Percentiles rank a stretch among this genome's conserved stretches.
phyloP scores from a whole-genome alignment of 1,284 basidiomycete genomes.

The Moesziomyces antarcticus region DNA sequence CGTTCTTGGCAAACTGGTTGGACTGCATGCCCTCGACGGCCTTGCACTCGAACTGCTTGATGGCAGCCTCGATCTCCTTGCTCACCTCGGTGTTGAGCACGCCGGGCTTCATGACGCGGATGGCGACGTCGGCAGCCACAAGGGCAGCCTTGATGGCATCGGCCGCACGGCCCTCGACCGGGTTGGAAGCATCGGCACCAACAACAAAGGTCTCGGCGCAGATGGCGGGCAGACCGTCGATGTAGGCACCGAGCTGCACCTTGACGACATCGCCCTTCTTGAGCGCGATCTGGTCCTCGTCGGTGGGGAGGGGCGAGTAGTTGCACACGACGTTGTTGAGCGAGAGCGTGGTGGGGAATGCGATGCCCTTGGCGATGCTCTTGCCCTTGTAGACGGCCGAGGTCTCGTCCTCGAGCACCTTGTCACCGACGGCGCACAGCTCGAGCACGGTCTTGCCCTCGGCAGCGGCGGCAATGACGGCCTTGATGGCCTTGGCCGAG shows the following conservation, averaged over 20 bases:
- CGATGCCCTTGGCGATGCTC: slow-evolving; percentile 85
- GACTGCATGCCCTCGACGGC: slow-evolving; percentile 76
- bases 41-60: slow-evolving; percentile 67
- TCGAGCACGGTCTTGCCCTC: slow-evolving; percentile 90
- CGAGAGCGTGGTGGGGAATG: slow-evolving; percentile 92
- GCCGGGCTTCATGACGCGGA: slow-evolving; percentile 72
- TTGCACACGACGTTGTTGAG: slow-evolving; percentile 79
- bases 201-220: slow-evolving; percentile 78
- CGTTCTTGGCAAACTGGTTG: slow-evolving; percentile 95
- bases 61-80: slow-evolving; percentile 81
- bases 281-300: slow-evolving; percentile 74
- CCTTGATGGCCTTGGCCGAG: slow-evolving; percentile 84
- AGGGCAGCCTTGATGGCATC: slow-evolving; percentile 94
- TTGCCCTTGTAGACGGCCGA: slow-evolving; percentile 82
- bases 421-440: slow-evolving; percentile 91
- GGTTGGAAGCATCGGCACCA: slow-evolving; percentile 78
- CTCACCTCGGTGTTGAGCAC: slow-evolving; percentile 96
- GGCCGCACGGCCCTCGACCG: slow-evolving; percentile 84
- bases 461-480: slow-evolving; percentile 68
- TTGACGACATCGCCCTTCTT: slow-evolving; percentile 94
- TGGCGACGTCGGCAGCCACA: slow-evolving; percentile 87
- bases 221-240: slow-evolving; percentile 89
- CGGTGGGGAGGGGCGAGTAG: slow-evolving; percentile 73
- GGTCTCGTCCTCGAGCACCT: slow-evolving; percentile 85
- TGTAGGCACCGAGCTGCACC: slow-evolving; percentile 93